Conservation (phyloP, 139 green algal species). For the Limnomonas spitsbergensis region DNA sequence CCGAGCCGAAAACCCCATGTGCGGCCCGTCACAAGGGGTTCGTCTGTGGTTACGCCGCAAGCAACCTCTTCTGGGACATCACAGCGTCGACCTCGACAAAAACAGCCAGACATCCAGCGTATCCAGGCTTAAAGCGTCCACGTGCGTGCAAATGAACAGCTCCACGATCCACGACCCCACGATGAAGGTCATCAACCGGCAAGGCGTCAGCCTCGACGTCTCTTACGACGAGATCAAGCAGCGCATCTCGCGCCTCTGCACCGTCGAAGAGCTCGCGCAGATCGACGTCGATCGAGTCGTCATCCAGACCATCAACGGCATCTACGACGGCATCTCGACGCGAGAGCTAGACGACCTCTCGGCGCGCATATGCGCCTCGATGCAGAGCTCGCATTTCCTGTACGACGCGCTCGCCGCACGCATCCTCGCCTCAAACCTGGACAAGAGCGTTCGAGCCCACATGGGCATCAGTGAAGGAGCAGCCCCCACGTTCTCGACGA, state of each 20-base stretch:
- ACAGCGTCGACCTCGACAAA: too few species aligned
- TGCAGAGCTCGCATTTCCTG: neutral
- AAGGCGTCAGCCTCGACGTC: neutral
- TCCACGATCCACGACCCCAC: too few species aligned
- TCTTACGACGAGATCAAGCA: slow-evolving; percentile 19
- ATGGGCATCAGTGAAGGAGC: neutral
- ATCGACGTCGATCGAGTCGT: slow-evolving; percentile 14
- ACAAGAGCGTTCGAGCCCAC: slow-evolving; percentile 4
- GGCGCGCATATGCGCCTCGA: neutral
- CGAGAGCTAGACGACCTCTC: slow-evolving; percentile 20
- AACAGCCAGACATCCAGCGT: too few species aligned
- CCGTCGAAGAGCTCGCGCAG: neutral
- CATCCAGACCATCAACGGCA: slow-evolving; percentile 24
- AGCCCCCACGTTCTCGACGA: neutral
- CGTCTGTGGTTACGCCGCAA: too few species aligned
- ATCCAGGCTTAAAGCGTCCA: too few species aligned
- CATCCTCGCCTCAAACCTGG: slow-evolving; percentile 14
- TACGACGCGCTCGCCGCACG: slow-evolving; percentile 16
- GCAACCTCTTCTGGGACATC: too few species aligned
- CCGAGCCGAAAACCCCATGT: too few species aligned
- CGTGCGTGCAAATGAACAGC: too few species aligned
- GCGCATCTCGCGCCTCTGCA: slow-evolving; percentile 11
- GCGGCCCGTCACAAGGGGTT: too few species aligned
- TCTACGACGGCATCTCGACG: slow-evolving; percentile 23
- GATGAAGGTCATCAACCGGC: slow-evolving; percentile 18